These are phyloP conservation scores for Mucor lusitanicus DNA, from an alignment of 371 early-diverging fungal species.

Conservation along the genomic window DNA sequence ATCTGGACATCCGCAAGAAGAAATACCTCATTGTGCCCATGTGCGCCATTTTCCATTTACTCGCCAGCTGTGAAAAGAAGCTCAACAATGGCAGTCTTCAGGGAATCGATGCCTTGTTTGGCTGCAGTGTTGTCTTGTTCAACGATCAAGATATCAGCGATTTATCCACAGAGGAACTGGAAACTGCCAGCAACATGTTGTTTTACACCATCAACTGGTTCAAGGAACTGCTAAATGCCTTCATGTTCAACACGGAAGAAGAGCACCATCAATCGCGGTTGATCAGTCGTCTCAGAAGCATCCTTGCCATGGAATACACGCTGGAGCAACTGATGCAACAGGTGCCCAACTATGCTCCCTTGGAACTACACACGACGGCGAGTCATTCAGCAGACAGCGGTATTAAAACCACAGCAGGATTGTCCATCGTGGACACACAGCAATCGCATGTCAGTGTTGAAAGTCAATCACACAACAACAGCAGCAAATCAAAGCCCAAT, in stretches of 20 bases:
- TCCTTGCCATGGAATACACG: constrained; percentile 44
- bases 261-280: constrained; percentile 35
- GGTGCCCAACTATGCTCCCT: constrained; percentile 44
- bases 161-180: constrained; percentile 24
- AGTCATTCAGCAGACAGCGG: not conserved
- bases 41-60: constrained; percentile 72
- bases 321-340: constrained; percentile 41
- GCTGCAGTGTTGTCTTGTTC: constrained; percentile 65
- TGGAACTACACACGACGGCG: constrained; percentile 28
- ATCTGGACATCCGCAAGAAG: constrained; percentile 29
- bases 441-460: not conserved
- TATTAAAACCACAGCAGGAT: not conserved
- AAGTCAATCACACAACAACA: not conserved
- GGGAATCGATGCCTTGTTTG: constrained; percentile 75
- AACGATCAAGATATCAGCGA: constrained; percentile 18
- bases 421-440: not conserved
- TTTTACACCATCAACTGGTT: constrained; percentile 68
- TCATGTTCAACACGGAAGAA: constrained; percentile 45
- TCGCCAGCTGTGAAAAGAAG: constrained; percentile 72
- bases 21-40: constrained; percentile 53
- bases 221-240: constrained; percentile 73
- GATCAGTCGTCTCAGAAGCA: constrained; percentile 30
- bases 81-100: constrained; percentile 57
- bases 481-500: not conserved
- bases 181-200: constrained; percentile 50